Base-by-base conservation (phyloP, 768 basidiomycete genomes). In the Pholiota molesta region DNA sequence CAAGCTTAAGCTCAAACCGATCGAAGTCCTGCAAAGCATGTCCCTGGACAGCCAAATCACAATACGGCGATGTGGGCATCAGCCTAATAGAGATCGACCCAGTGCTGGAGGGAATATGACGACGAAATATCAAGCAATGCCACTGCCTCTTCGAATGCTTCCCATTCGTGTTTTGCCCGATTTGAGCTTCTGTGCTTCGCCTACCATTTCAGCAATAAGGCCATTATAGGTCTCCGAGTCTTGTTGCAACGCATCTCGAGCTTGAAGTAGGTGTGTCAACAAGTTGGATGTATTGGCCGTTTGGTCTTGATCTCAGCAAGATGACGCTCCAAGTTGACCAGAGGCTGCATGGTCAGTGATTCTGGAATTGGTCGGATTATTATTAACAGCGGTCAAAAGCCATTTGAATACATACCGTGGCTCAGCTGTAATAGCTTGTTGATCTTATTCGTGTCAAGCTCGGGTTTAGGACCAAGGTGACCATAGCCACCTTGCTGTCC, bases 191-290 rank as follows among this genome's bases (percentile, higher is more conserved):
- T 93, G 92, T 35, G 95, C 95, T 74, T 97, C 94, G 45, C 87
- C 87, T n/a, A 97, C 94, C 54, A 97, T 79, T 71, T 94, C 94
- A 28, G 90, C 95, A 62, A 97, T 97, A 60, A 95, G 80, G 16
- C 87, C 89, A 74, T 97, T 96, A 69, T 94, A 95, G 28, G 88
- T 91, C 78, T 97, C 90, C 39, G 88, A 89, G 71, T 93, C 92
- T 75, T 95, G 93, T 73, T 94, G 91, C 62, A 94, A 72, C 35
- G 89, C 85, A 64, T 95, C 94, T 61, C 88, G 83, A 40, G 85
- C 83, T 75, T 97, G 94, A 62, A 96, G 78, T 37, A 95, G 77
- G 76, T 94, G 85, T 19, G 93, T 94, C 59, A 97, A 78, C 10
- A 94, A 77, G 13, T 84, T 75, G 1, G 94, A 94, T 0, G 91